These are phyloP conservation scores for Candida argentea DNA, from an alignment of 805 yeast species.

Conservation along the genomic window DNA sequence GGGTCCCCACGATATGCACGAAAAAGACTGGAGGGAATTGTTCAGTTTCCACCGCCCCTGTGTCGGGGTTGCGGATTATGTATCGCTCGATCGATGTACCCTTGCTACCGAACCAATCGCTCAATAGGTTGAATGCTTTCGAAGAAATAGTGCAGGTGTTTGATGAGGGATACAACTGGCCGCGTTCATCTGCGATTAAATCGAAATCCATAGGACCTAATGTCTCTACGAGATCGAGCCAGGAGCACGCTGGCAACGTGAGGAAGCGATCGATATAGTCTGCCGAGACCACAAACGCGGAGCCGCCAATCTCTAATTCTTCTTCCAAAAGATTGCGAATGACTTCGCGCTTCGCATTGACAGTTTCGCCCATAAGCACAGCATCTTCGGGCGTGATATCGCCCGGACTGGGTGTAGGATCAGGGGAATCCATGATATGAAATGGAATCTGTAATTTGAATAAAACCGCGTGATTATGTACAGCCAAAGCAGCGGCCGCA, in stretches of 20 bases:
- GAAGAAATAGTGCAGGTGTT: conserved; percentile 25
- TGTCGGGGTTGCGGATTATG: conserved; percentile 13
- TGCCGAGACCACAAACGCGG: conserved; percentile 41
- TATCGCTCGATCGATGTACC: conserved; percentile 26
- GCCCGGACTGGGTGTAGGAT: too few relatives aligned
- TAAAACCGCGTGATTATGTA: too few relatives aligned
- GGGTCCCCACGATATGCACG: conserved; percentile 22
- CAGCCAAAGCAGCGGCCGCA: too few relatives aligned
- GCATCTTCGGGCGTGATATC: too few relatives aligned
- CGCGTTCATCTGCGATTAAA: conserved; percentile 34
- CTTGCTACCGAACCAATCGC: conserved; percentile 45
- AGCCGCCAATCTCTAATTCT: too few relatives aligned
- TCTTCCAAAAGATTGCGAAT: too few relatives aligned
- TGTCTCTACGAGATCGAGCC: conserved; percentile 15
- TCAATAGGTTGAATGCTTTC: conserved; percentile 33
- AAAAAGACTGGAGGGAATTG: conserved; percentile 25
- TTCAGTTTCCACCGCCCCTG: conserved; percentile 23
- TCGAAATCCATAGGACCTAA: conserved; percentile 41
- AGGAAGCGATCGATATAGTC: conserved; percentile 35
- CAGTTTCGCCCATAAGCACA: too few relatives aligned
- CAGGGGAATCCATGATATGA: too few relatives aligned
- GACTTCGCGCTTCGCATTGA: too few relatives aligned
- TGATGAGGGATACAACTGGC: conserved; percentile 26
- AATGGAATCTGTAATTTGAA: too few relatives aligned
- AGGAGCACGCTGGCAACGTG: conserved; percentile 15